Conservation (phyloP, 371 early-diverging fungal species). For the Syncephalis plumigaleata region DNA sequence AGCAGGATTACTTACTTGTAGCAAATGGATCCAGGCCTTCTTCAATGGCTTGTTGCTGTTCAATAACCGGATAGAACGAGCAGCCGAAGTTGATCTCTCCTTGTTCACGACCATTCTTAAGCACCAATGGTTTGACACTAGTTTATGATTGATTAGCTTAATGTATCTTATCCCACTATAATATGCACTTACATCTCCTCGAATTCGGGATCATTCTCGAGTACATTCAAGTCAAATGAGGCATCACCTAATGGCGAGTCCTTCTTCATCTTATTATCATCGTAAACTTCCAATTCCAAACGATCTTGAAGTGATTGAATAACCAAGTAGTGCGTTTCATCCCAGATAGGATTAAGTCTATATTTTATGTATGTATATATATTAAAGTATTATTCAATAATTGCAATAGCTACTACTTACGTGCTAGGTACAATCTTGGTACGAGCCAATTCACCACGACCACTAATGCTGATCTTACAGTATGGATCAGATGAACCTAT, state of each 20-base stretch:
- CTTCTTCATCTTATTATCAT: slow-evolving; percentile 39
- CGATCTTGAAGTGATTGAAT: slow-evolving; percentile 44
- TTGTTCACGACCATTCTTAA: background rate
- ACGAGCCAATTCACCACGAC: slow-evolving; percentile 1
- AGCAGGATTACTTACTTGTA: no score
- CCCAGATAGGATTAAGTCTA: slow-evolving; percentile 60
- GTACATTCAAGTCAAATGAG: slow-evolving; percentile 4
- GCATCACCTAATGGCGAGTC: slow-evolving; percentile 50
- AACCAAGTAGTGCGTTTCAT: slow-evolving; percentile 56
- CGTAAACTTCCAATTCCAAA: slow-evolving; percentile 55
- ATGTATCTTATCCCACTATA: background rate
- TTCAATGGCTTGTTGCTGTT: background rate
- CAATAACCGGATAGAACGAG: background rate
- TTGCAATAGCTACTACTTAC: no score
- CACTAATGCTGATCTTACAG: slow-evolving; percentile 2
- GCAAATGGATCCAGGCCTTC: no score
- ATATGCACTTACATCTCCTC: background rate
- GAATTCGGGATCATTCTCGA: background rate
- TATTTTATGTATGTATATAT: background rate
- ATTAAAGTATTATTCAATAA: no score
- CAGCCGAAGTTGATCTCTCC: background rate
- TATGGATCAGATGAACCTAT: slow-evolving; percentile 3
- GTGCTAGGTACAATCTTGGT: slow-evolving; percentile 1
- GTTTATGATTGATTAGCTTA: no score
- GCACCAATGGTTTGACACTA: no score